Conservation (phyloP, 805 yeast species). For the Tetrapisispora pingtungensis region DNA sequence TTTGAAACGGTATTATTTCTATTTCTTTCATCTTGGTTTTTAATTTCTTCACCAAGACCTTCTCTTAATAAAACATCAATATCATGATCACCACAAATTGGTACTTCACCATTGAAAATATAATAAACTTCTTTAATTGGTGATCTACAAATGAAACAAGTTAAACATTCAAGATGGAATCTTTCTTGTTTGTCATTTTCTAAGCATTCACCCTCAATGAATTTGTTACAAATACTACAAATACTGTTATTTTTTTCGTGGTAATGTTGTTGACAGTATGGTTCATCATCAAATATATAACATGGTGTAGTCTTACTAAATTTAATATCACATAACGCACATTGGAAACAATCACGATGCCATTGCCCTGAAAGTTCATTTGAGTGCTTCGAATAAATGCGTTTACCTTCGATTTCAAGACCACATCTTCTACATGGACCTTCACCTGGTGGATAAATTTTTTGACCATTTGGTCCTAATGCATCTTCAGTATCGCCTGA, state of each 20-base stretch:
- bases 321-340: slow-evolving; percentile 48
- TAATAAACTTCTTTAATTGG: slow-evolving; percentile 45
- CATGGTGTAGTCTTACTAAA: slow-evolving; percentile 56
- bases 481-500: not conserved
- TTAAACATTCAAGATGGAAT: slow-evolving; percentile 67
- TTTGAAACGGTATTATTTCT: slow-evolving; percentile 17
- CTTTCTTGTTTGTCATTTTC: slow-evolving; percentile 63
- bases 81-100: slow-evolving; percentile 26
- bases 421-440: slow-evolving; percentile 79
- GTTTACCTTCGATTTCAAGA: slow-evolving; percentile 43
- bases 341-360: slow-evolving; percentile 82
- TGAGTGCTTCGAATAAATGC: slow-evolving; percentile 72
- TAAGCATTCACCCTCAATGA: slow-evolving; percentile 86
- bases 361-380: slow-evolving; percentile 74
- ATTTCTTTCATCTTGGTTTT: not conserved
- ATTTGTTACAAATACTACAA: slow-evolving; percentile 59
- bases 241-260: slow-evolving; percentile 67
- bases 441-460: slow-evolving; percentile 44
- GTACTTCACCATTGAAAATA: slow-evolving; percentile 21
- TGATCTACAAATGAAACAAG: slow-evolving; percentile 50
- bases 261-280: slow-evolving; percentile 71
- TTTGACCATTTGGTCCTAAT: not conserved
- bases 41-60: slow-evolving; percentile 4
- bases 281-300: slow-evolving; percentile 68
- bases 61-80: slow-evolving; percentile 14